These are phyloP conservation scores for Penicillium psychrosexuale DNA, from an alignment of 2,329 filamentous ascomycete genomes.

Conservation along the genomic window DNA sequence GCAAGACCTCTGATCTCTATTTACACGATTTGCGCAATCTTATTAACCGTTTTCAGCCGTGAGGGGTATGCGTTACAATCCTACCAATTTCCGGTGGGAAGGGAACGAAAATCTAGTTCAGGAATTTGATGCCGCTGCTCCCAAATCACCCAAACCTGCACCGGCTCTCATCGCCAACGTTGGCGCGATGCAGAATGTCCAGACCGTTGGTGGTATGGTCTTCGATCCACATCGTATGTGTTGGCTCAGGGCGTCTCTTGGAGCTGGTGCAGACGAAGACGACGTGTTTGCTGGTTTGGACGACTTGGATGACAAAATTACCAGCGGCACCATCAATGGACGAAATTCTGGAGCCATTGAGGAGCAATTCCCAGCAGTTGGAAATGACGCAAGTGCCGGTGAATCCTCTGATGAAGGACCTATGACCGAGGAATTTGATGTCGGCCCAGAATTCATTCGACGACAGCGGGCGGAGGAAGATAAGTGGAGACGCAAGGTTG, in stretches of 20 bases:
- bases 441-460: conserved; percentile 88
- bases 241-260: conserved; percentile 71
- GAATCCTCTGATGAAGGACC: conserved; percentile 68
- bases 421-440: conserved; percentile 94
- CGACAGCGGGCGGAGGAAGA: conserved; percentile 89
- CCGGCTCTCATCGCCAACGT: conserved; percentile 86
- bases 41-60: conserved; percentile 55
- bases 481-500: conserved; percentile 82
- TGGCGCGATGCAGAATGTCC: conserved; percentile 76
- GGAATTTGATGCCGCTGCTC: conserved; percentile 64
- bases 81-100: conserved; percentile 83
- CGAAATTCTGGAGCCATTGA: conserved; percentile 26
- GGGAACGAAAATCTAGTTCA: conserved; percentile 84
- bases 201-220: conserved; percentile 96
- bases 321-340: conserved; percentile 16
- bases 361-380: conserved; percentile 27
- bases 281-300: conserved; percentile 95
- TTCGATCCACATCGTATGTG: conserved; percentile 97
- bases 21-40: neutral
- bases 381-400: conserved; percentile 43
- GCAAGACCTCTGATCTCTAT: conserved; percentile 30
- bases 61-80: conserved; percentile 96
- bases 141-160: conserved; percentile 44
- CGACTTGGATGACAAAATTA: conserved; percentile 70
- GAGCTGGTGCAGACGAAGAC: conserved; percentile 66